These are phyloP conservation scores for Pyrus hybrid DNA, from an alignment of 331 rosid genomes.

Conservation along the genomic window DNA sequence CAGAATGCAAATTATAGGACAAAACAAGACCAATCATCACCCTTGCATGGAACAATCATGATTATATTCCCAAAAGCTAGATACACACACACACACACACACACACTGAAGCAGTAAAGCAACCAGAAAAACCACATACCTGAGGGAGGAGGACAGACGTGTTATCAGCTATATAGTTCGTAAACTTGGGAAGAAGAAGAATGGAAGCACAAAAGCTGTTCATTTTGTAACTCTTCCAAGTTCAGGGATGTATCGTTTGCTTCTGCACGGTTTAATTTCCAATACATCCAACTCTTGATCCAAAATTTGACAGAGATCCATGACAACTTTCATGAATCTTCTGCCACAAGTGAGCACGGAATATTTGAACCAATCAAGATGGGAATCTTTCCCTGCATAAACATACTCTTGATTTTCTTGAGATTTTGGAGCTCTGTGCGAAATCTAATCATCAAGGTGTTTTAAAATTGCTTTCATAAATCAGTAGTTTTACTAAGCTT, in stretches of 20 bases:
- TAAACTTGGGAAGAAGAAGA: slow-evolving; percentile 91
- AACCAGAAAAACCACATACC: slow-evolving; percentile 29
- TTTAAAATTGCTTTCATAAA: no score
- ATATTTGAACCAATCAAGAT: slow-evolving; percentile 86
- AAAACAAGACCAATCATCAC: slow-evolving; percentile 95
- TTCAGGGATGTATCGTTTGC: slow-evolving; percentile 79
- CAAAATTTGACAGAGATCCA: slow-evolving; percentile 99
- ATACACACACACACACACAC: not conserved
- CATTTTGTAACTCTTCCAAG: slow-evolving; percentile 92
- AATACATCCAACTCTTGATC: slow-evolving; percentile 97
- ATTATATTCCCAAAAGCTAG: slow-evolving; percentile 4
- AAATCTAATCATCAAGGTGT: no score
- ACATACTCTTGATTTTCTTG: slow-evolving; percentile 19
- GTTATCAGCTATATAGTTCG: slow-evolving; percentile 94
- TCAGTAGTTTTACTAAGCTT: no score
- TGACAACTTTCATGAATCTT: slow-evolving; percentile 98
- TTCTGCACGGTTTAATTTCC: slow-evolving; percentile 96
- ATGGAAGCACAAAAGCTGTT: slow-evolving; percentile 95
- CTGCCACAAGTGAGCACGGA: slow-evolving; percentile 99
- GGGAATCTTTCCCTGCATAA: slow-evolving; percentile 98
- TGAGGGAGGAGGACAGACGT: slow-evolving; percentile 96
- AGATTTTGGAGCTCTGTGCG: no score
- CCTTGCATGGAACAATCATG: slow-evolving; percentile 37
- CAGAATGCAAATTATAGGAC: slow-evolving; percentile 67
- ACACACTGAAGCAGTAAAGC: not conserved